These are phyloP conservation scores for Selenicereus undatus DNA, from an alignment of 148 eudicot genomes.

Conservation along the genomic window DNA sequence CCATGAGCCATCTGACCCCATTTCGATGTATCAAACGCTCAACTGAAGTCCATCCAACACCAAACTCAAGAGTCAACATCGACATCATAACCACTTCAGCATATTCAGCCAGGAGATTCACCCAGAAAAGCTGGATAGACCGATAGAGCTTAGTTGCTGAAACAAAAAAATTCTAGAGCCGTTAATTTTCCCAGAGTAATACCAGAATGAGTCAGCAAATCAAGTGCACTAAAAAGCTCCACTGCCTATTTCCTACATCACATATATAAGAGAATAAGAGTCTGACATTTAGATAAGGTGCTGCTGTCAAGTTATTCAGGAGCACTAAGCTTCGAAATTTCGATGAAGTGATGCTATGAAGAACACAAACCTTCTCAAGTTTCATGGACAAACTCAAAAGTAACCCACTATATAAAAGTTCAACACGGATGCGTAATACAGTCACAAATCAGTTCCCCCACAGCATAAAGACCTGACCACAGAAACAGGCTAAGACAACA, in stretches of 20 bases:
- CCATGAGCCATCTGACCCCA: background rate
- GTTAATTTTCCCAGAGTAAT: background rate
- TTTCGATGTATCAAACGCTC: background rate
- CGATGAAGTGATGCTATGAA: background rate
- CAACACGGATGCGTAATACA: background rate
- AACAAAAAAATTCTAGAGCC: background rate
- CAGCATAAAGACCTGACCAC: background rate
- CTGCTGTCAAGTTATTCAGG: background rate
- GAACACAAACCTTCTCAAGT: background rate
- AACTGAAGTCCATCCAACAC: background rate
- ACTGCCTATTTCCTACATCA: background rate
- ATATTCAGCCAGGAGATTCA: background rate
- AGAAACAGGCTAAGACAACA: background rate
- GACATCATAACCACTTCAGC: too few relatives aligned
- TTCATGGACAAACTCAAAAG: background rate
- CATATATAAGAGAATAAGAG: background rate
- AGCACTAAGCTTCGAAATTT: background rate
- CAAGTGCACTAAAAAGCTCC: slow-evolving; percentile 1
- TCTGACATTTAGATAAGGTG: background rate
- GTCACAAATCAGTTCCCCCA: background rate
- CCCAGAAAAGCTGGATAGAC: background rate
- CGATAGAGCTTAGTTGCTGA: background rate
- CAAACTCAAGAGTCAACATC: too few relatives aligned
- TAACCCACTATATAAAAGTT: background rate
- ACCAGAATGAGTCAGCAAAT: slow-evolving; percentile 14